Conservation (phyloP, 2,329 filamentous ascomycete genomes). For the Xylaria sp. region DNA sequence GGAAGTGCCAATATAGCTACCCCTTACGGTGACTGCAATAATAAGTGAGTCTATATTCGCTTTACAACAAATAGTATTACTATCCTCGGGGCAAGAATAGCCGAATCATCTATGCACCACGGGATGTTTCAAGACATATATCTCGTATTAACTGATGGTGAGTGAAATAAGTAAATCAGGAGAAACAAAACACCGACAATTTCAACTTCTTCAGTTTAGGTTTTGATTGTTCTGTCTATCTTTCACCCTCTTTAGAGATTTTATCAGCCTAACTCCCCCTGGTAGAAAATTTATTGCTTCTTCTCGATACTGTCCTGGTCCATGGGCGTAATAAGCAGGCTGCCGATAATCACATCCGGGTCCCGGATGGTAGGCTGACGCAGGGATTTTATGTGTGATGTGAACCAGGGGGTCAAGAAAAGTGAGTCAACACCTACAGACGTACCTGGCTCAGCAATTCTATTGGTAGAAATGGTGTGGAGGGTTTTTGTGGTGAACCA, state of each 20-base stretch:
- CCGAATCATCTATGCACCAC: neutral
- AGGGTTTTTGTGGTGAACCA: constrained; percentile 6
- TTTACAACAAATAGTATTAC: neutral
- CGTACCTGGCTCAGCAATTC: constrained; percentile 9
- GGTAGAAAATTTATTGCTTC: neutral
- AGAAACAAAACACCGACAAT: neutral
- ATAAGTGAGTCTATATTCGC: too few relatives aligned
- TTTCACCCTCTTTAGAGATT: neutral
- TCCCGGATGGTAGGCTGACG: constrained; percentile 18
- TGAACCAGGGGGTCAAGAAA: constrained; percentile 11
- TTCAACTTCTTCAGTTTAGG: too few relatives aligned
- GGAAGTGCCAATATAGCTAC: too few relatives aligned
- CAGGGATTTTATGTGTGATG: constrained; percentile 23
- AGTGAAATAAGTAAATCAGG: neutral
- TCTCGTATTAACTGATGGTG: neutral
- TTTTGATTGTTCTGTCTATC: neutral
- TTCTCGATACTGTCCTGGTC: neutral
- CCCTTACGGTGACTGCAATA: too few relatives aligned
- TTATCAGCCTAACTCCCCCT: neutral
- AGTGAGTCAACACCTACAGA: constrained; percentile 26
- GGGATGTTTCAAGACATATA: neutral
- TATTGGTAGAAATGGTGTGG: constrained; percentile 21
- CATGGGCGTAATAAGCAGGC: constrained; percentile 6
- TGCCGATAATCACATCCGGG: constrained; percentile 9
- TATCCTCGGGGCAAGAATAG: neutral